These are phyloP conservation scores for Saccharomycopsis selenospora DNA, from an alignment of 805 yeast genomes.

Conservation along the genomic window DNA sequence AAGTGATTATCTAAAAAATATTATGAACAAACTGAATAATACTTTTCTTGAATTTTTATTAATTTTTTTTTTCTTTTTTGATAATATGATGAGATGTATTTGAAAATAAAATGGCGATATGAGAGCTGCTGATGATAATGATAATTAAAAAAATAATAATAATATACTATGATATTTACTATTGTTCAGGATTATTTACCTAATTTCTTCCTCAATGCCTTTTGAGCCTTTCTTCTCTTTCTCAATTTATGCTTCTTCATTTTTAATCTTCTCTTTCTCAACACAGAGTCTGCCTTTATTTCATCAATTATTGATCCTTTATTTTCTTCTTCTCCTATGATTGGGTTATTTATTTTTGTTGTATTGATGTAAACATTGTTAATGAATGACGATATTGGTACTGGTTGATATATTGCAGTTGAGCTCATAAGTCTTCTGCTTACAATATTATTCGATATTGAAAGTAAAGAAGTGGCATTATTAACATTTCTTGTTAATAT, in stretches of 20 bases:
- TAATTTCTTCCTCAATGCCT: slow-evolving; percentile 69
- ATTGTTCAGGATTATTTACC: slow-evolving; percentile 29
- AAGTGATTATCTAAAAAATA: no score
- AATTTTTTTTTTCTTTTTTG: no score
- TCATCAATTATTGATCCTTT: slow-evolving; percentile 12
- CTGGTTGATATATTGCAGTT: not conserved
- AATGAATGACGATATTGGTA: no score
- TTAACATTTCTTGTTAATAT: not conserved
- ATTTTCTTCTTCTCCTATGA: not conserved
- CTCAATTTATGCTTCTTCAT: slow-evolving; percentile 97
- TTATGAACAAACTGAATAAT: no score
- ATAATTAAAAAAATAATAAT: no score
- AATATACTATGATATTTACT: no score
- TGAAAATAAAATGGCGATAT: no score
- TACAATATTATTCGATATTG: not conserved
- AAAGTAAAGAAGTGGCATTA: not conserved
- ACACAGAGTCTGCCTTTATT: slow-evolving; percentile 56
- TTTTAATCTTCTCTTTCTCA: slow-evolving; percentile 82
- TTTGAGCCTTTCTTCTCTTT: slow-evolving; percentile 93
- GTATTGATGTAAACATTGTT: no score
- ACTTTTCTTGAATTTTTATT: no score
- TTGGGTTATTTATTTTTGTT: no score
- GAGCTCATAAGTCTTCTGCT: not conserved
- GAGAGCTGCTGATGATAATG: no score
- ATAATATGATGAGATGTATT: no score